Evolutionary conservation across 345 rosid genomes (phyloP).

Genomic region (Rhodamnia argentea): DNA sequence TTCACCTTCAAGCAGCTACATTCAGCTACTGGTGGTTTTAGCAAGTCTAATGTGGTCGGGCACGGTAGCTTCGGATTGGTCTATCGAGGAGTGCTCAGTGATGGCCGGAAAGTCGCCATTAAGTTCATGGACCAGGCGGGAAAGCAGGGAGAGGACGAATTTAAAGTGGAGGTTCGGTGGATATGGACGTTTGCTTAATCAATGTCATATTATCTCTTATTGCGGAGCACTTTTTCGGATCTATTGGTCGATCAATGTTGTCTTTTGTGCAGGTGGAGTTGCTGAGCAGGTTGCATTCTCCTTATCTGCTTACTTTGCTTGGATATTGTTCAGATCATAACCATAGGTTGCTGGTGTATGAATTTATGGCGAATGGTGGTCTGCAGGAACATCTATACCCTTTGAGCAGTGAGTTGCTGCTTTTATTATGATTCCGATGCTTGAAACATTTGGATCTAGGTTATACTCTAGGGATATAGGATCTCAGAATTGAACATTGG

Average conservation of each 20-base stretch:
- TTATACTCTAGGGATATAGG: neutral
- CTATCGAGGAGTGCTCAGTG: constrained; percentile 50
- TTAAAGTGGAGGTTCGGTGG: constrained; percentile 66
- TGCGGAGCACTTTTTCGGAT: neutral
- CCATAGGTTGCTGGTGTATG: constrained; percentile 64
- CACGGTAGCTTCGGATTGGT: constrained; percentile 80
- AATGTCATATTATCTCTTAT: neutral
- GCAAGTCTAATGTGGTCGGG: constrained; percentile 88
- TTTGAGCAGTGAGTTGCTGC: constrained; percentile 30
- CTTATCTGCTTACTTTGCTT: constrained; percentile 59
- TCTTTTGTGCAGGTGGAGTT: constrained; percentile 50
- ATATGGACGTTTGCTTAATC: neutral
- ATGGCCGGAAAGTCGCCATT: constrained; percentile 67
- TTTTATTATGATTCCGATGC: neutral
- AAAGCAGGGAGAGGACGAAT: constrained; percentile 91
- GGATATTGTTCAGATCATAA: constrained; percentile 70
- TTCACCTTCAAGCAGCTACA: constrained; percentile 79
- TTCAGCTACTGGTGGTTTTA: constrained; percentile 82
- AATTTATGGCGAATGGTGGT: constrained; percentile 83
- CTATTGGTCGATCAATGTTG: neutral
- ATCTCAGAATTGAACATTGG: neutral
- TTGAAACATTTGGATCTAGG: neutral
- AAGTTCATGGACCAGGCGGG: constrained; percentile 85
- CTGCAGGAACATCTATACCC: constrained; percentile 84
- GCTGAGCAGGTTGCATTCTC: constrained; percentile 64